Conservation (phyloP, 2,329 filamentous ascomycete genomes). For the Phyllosticta citrichinensis region DNA sequence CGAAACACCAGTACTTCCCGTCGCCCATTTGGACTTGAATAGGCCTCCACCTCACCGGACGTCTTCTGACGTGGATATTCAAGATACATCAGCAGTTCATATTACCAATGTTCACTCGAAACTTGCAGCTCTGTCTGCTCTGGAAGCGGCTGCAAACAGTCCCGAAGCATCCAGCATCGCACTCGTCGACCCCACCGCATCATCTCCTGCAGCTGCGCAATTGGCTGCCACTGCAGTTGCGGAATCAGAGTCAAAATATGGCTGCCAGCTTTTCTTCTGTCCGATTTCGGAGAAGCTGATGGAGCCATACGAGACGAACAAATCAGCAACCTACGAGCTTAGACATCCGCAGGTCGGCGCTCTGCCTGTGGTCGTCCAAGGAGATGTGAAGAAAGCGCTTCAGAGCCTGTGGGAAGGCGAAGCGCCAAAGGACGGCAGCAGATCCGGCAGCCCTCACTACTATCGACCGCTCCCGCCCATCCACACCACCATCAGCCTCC, state of each 20-base stretch:
- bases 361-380: slow-evolving; percentile 33
- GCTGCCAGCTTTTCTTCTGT: slow-evolving; percentile 60
- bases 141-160: slow-evolving; percentile 36
- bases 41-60: slow-evolving; percentile 22
- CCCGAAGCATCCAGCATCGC: slow-evolving; percentile 43
- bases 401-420: neutral
- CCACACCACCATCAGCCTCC: slow-evolving; percentile 20
- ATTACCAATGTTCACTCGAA: slow-evolving; percentile 38
- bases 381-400: slow-evolving; percentile 15
- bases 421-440: neutral
- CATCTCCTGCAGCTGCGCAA: slow-evolving; percentile 52
- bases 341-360: slow-evolving; percentile 36
- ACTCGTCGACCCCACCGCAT: slow-evolving; percentile 56
- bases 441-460: neutral
- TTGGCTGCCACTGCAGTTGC: slow-evolving; percentile 50
- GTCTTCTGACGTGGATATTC: neutral
- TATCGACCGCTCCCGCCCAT: neutral
- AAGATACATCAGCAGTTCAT: neutral
- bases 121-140: slow-evolving; percentile 35
- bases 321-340: slow-evolving; percentile 33
- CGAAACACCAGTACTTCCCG: slow-evolving; percentile 22
- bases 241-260: slow-evolving; percentile 56
- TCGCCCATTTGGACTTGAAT: slow-evolving; percentile 29
- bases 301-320: slow-evolving; percentile 13
- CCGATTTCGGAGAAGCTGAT: slow-evolving; percentile 22